phyloP scores from a whole-genome alignment of 371 early-diverging fungal genomes.

The Mucor sp. region DNA sequence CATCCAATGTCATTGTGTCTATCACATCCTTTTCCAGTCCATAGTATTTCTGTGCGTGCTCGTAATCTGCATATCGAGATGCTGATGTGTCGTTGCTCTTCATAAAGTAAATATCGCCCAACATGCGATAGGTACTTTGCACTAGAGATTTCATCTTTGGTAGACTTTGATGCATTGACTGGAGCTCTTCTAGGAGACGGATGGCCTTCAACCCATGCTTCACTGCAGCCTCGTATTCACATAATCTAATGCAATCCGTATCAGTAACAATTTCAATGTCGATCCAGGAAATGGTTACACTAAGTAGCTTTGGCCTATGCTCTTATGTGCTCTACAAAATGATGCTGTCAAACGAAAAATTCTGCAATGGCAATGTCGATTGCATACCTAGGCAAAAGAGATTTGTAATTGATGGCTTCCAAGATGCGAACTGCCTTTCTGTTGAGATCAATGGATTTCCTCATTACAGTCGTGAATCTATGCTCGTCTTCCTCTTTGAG shows the following conservation, averaged over 20 bases:
- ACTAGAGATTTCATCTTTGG: not conserved
- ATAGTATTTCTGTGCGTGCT: constrained; percentile 33
- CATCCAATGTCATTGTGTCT: constrained; percentile 19
- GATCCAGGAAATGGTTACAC: constrained; percentile 15
- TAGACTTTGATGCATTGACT: not conserved
- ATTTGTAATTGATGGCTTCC: not conserved
- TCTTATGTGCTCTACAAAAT: constrained; percentile 9
- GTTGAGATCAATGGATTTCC: constrained; percentile 15
- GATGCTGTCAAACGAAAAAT: not conserved
- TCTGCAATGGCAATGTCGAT: no score
- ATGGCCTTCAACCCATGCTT: not conserved
- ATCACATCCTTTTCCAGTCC: constrained; percentile 27
- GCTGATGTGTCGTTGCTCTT: constrained; percentile 23
- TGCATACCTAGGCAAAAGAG: not conserved
- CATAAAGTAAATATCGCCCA: constrained; percentile 39
- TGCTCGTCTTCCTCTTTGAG: constrained; percentile 18
- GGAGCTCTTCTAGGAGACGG: constrained; percentile 5
- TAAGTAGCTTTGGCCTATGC: constrained; percentile 22
- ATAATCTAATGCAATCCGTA: constrained; percentile 16
- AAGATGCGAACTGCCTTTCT: constrained; percentile 8
- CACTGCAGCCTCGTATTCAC: constrained; percentile 27
- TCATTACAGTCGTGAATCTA: not conserved
- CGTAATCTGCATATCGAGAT: constrained; percentile 27
- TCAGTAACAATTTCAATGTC: not conserved
- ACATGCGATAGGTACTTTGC: constrained; percentile 25